These are phyloP conservation scores for Fusarium sp. DNA, from an alignment of 2,329 filamentous ascomycete genomes.

Conservation along the genomic window DNA sequence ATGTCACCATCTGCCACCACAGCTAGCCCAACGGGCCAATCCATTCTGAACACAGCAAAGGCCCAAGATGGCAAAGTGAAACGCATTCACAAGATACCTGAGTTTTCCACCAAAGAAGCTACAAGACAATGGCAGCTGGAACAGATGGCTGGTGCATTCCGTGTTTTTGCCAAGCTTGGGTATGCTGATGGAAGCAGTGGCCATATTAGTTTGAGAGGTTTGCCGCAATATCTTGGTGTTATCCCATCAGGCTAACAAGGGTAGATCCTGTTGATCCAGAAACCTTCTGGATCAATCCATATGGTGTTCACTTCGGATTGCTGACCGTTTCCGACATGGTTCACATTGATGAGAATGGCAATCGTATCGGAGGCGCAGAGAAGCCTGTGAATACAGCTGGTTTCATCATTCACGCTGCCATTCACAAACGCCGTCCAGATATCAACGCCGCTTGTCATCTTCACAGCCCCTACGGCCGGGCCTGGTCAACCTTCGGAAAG, in stretches of 20 bases:
- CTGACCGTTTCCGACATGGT: constrained; percentile 76
- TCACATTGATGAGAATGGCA: constrained; percentile 68
- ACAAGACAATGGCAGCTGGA: constrained; percentile 50
- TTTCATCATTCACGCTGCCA: constrained; percentile 74
- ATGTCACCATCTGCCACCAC: constrained; percentile 34
- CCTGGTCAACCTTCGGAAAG: constrained; percentile 72
- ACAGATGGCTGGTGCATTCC: constrained; percentile 59
- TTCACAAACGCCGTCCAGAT: constrained; percentile 72
- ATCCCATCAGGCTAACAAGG: constrained; percentile 15
- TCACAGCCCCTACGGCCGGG: constrained; percentile 72
- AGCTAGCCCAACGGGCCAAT: not conserved
- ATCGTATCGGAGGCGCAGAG: constrained; percentile 70
- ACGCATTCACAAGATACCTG: constrained; percentile 37
- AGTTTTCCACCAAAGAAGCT: constrained; percentile 36
- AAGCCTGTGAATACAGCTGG: constrained; percentile 74
- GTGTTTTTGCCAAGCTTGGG: constrained; percentile 60
- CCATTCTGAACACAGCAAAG: constrained; percentile 25
- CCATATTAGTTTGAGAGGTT: constrained; percentile 56
- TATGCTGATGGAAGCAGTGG: constrained; percentile 60
- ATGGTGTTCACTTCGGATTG: constrained; percentile 73
- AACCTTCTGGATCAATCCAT: constrained; percentile 63
- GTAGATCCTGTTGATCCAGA: constrained; percentile 50
- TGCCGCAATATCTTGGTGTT: not conserved
- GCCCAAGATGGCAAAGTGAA: constrained; percentile 25
- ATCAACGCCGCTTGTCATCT: constrained; percentile 75